Percentiles rank a stretch among this genome's conserved stretches.
phyloP scores from a whole-genome alignment of 1,139 yeast species.

The Geotrichum aggregatum region DNA sequence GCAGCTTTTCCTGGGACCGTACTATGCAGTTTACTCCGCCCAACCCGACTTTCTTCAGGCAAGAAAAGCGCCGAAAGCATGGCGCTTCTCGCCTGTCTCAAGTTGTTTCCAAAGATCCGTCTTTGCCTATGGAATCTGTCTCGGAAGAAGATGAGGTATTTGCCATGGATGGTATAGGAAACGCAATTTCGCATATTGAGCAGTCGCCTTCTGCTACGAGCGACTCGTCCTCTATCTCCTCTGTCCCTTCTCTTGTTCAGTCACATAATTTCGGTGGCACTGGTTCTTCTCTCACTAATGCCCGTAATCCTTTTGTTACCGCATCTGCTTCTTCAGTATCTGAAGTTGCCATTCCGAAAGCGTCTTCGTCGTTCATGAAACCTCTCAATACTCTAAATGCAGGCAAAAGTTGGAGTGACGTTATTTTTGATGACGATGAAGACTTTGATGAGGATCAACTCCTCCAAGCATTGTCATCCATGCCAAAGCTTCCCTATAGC shows the following conservation, averaged over 20 bases:
- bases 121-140: conserved; percentile 17
- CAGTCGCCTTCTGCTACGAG: conserved; percentile 15
- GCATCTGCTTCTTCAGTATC: conserved; percentile 12
- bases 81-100: conserved; percentile 20
- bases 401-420: conserved; percentile 38
- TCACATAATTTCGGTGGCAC: conserved; percentile 10
- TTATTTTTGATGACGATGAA: conserved; percentile 14
- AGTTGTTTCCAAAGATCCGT: conserved; percentile 18
- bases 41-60: conserved; percentile 20
- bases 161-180: conserved; percentile 32
- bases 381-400: not conserved
- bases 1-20: conserved; percentile 33
- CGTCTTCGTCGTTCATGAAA: conserved; percentile 9
- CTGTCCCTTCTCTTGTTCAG: conserved; percentile 33
- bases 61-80: conserved; percentile 21
- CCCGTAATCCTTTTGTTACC: conserved; percentile 11
- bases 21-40: conserved; percentile 42
- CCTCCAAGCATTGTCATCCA: conserved; percentile 3
- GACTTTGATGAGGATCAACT: conserved; percentile 9
- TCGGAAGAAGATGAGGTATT: conserved; percentile 25
- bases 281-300: conserved; percentile 8
- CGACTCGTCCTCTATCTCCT: conserved; percentile 27
- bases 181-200: conserved; percentile 18
- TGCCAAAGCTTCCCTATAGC: not conserved
- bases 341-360: conserved; percentile 6